These are phyloP conservation scores for Eragrostis nindensis DNA, from an alignment of 176 grass and related monocot genomes.

Conservation along the genomic window DNA sequence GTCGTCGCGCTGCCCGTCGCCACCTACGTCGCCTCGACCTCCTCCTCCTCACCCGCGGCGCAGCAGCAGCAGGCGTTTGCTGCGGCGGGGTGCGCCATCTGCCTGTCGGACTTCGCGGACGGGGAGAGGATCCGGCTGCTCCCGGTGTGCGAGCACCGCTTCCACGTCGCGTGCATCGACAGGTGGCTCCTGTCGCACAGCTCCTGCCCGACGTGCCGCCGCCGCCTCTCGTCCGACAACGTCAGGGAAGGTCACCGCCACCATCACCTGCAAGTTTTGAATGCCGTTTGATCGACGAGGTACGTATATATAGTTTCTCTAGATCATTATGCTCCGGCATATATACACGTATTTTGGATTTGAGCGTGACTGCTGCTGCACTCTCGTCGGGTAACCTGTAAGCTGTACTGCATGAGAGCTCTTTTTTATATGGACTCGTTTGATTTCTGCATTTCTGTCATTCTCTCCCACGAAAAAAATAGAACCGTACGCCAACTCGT, in stretches of 20 bases:
- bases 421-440: background rate
- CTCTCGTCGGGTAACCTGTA: conserved; percentile 15
- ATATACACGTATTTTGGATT: background rate
- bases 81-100: conserved; percentile 58
- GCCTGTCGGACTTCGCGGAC: conserved; percentile 69
- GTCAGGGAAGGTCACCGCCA: background rate
- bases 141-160: conserved; percentile 63
- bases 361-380: background rate
- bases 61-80: background rate
- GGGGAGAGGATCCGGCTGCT: conserved; percentile 60
- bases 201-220: conserved; percentile 72
- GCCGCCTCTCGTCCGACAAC: conserved; percentile 31
- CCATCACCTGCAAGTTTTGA: conserved; percentile 8
- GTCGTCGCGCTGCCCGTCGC: conserved; percentile 50
- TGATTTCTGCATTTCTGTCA: background rate
- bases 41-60: background rate
- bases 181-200: conserved; percentile 56
- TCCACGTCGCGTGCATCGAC: conserved; percentile 74
- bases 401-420: background rate
- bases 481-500: too few species aligned
- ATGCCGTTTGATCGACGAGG: background rate
- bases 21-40: too few species aligned
- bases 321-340: background rate
- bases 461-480: too few species aligned
- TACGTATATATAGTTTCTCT: background rate